These are phyloP conservation scores for Nannochloropsis gaditana DNA, from an alignment of 108 stramenopile genomes.

Conservation along the genomic window DNA sequence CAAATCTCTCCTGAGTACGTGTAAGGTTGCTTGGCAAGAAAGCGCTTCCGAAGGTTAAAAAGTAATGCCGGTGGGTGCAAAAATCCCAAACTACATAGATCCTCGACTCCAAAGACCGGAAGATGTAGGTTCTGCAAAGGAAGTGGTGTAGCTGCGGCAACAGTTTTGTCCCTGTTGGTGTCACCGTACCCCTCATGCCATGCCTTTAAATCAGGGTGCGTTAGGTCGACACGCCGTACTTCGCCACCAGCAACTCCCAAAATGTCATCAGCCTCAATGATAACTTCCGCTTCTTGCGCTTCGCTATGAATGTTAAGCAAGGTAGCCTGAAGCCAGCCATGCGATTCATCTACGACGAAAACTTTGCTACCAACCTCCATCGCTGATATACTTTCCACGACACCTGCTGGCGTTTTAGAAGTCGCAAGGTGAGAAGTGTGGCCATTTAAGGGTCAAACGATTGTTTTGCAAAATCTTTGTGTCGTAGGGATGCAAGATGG, in stretches of 20 bases:
- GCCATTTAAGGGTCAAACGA: no score
- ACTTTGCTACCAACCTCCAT: constrained; percentile 3
- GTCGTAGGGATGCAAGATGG: no score
- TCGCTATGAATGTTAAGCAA: neutral
- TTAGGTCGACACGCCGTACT: neutral
- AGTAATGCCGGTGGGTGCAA: constrained; percentile 56
- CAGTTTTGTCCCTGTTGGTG: neutral
- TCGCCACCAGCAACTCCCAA: constrained; percentile 11
- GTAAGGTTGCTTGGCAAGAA: constrained; percentile 43
- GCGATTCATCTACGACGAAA: neutral
- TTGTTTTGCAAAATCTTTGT: no score
- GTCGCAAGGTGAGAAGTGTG: no score
- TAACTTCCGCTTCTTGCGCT: neutral
- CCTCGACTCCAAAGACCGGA: constrained; percentile 32
- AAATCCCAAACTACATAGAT: constrained; percentile 47
- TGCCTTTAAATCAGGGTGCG: neutral
- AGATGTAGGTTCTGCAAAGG: constrained; percentile 42
- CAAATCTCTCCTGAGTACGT: constrained; percentile 54
- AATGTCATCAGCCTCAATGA: neutral
- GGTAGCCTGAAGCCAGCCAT: neutral
- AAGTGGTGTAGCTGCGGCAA: neutral
- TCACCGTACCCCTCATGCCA: neutral
- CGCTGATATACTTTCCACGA: neutral
- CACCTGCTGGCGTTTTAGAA: neutral
- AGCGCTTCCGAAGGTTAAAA: constrained; percentile 42